Base-by-base conservation (phyloP, 1,284 basidiomycete genomes). In the Laetiporus sulphureus region DNA sequence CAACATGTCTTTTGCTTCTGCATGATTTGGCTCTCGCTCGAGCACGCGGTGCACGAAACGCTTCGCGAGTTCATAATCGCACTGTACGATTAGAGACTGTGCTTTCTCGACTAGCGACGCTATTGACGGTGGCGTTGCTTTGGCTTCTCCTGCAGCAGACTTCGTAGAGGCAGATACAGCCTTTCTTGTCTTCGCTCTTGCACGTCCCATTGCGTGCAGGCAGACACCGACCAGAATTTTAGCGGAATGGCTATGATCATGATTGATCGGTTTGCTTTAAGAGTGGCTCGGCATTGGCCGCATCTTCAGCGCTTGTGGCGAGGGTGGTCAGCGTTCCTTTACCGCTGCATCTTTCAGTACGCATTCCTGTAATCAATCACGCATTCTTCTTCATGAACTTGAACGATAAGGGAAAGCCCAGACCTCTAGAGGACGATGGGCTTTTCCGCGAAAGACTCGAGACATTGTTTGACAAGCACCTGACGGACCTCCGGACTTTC, bases 61-160 rank as follows among this genome's bases (percentile, higher is more conserved):
- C 44, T 74, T 67, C 7, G 90, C 90, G 23, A 91, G 77, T 37
- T 86, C 78, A 59, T 91, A 93, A 60, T 94, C 81, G 56, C 84
- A 88, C 64, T 91, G 84, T 12, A 82, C 75, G 50, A 94, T 74
- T 38, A 93, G 67, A 16, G 75, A 69, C 54, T 91, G 87, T 0
- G 88, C 80, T 57, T 89, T 89, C 56, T 77, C 72, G 13, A 90
- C 66, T 6, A 91, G 66, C 8, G 81, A 65, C 10, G 70, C 42
- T 40, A 78, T 61, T 3, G 67, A 53, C 1, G 74, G 75, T 20
- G 52, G 41, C 15, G 51, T n/a, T n/a, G n/a, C 47, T 24, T 68
- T 61, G 10, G 40, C 24, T 15, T 48, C 54, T 15, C 70, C 68
- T 1, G 54, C 53, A n/a, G 61, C 56, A 21, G 58, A 57, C 23